These are phyloP conservation scores for Oxytropis ochrocephala DNA, from an alignment of 306 rosid species.

Conservation along the genomic window DNA sequence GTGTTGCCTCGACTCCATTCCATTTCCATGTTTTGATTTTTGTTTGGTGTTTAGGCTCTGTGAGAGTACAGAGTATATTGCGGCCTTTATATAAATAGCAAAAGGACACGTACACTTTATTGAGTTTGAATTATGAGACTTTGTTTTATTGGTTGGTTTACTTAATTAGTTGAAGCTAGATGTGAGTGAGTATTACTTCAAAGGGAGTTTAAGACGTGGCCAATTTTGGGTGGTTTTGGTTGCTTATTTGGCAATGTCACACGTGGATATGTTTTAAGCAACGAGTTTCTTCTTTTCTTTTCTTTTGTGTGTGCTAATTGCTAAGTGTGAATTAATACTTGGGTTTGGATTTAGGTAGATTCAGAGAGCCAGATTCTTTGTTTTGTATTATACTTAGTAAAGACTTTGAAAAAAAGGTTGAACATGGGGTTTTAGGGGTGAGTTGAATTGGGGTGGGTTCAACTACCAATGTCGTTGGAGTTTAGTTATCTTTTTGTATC, in stretches of 20 bases:
- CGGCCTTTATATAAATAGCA: conserved; percentile 29
- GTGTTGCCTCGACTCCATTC: conserved; percentile 69
- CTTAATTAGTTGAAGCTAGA: conserved; percentile 34
- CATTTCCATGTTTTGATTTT: conserved; percentile 29
- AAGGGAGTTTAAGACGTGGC: conserved; percentile 40
- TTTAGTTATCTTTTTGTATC: conserved; percentile 24
- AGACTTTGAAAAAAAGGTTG: conserved; percentile 9
- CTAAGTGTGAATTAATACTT: not conserved
- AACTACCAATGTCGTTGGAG: conserved; percentile 60
- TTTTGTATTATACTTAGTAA: conserved; percentile 35
- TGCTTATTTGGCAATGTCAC: not conserved
- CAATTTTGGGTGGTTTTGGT: conserved; percentile 28
- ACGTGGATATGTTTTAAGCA: conserved; percentile 27
- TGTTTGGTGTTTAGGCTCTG: conserved; percentile 18
- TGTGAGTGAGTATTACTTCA: conserved; percentile 40
- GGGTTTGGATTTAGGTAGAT: conserved; percentile 22
- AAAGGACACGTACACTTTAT: not conserved
- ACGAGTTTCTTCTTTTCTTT: not conserved
- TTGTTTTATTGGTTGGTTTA: conserved; percentile 53
- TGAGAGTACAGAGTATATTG: conserved; percentile 12
- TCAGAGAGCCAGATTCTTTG: conserved; percentile 30
- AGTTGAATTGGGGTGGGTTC: conserved; percentile 48
- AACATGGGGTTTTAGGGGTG: not conserved
- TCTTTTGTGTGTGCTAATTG: not conserved
- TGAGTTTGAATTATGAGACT: conserved; percentile 8